A percentile compares a stretch with the other conserved stretches of the same genome.
Conservation (phyloP, 140 eudicot species). For the Flaveria floridana region DNA sequence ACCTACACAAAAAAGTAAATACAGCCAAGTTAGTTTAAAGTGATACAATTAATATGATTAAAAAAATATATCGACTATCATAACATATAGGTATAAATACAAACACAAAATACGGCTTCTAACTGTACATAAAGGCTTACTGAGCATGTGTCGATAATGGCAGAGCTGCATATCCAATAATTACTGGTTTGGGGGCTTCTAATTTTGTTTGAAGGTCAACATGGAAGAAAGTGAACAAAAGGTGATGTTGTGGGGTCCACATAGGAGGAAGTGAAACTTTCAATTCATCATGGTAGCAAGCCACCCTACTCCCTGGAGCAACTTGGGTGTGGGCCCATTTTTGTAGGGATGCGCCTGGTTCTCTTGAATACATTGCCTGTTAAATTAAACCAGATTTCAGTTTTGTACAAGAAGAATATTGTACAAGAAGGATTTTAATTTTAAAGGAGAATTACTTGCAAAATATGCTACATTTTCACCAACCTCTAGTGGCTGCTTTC, state of each 20-base stretch:
- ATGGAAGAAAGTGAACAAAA: constrained; percentile 87
- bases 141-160: constrained; percentile 87
- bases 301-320: constrained; percentile 90
- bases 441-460: constrained; percentile 6
- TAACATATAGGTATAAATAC: not conserved
- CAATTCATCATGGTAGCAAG: constrained; percentile 91
- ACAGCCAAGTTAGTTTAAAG: constrained; percentile 8
- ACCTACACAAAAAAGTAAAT: constrained; percentile 47
- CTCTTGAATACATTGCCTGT: constrained; percentile 89
- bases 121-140: constrained; percentile 42
- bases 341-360: constrained; percentile 68
- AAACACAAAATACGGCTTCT: constrained; percentile 12
- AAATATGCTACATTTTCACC: constrained; percentile 23
- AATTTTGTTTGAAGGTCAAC: constrained; percentile 94
- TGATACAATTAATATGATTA: constrained; percentile 5
- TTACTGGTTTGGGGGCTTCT: constrained; percentile 96
- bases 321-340: constrained; percentile 92
- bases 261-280: constrained; percentile 88
- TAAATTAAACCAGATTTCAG: constrained; percentile 21
- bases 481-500: constrained; percentile 84
- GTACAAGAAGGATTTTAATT: constrained; percentile 2
- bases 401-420: constrained; percentile 4
- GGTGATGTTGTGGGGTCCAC: constrained; percentile 94
- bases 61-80: not conserved
- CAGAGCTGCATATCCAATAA: constrained; percentile 85